phyloP scores from a whole-genome alignment of 2,329 filamentous ascomycete genomes.

The Eutypa lata region DNA sequence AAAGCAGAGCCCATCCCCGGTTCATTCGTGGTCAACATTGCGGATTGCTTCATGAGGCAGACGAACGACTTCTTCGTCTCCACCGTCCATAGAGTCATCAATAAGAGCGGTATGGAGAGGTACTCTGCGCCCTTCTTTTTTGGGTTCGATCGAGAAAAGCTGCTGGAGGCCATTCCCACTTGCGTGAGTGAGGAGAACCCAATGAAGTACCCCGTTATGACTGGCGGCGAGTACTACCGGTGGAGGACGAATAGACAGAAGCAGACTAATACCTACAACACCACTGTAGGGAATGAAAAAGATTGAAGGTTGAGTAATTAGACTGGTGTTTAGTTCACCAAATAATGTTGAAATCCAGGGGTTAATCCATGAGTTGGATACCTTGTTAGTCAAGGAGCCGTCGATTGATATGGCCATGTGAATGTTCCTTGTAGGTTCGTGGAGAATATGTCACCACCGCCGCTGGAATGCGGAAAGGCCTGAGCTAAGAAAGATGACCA shows the following conservation, averaged over 20 bases:
- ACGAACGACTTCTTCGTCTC: slow-evolving; percentile 41
- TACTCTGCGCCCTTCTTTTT: slow-evolving; percentile 41
- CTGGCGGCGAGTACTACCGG: not conserved
- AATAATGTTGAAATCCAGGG: not conserved
- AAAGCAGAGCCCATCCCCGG: slow-evolving; percentile 39
- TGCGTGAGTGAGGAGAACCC: not conserved
- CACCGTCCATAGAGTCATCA: slow-evolving; percentile 38
- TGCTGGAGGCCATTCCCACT: too few species aligned
- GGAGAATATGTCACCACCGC: too few species aligned
- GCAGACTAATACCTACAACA: not conserved
- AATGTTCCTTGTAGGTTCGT: too few species aligned
- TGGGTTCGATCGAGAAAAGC: slow-evolving; percentile 15
- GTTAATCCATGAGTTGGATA: too few species aligned
- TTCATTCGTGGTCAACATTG: slow-evolving; percentile 45
- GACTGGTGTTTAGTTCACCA: too few species aligned
- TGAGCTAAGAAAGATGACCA: too few species aligned
- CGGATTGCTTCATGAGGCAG: slow-evolving; percentile 38
- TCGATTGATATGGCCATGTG: too few species aligned
- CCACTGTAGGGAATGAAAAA: not conserved
- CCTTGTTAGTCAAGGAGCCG: too few species aligned
- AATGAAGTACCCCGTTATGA: not conserved
- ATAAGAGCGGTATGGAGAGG: slow-evolving; percentile 32
- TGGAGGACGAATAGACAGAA: slow-evolving; percentile 2
- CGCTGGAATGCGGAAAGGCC: too few species aligned
- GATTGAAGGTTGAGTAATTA: too few species aligned